Percentiles rank a stretch among this genome's conserved stretches.
Conservation (phyloP, 306 rosid species). For the Myrica gale region DNA sequence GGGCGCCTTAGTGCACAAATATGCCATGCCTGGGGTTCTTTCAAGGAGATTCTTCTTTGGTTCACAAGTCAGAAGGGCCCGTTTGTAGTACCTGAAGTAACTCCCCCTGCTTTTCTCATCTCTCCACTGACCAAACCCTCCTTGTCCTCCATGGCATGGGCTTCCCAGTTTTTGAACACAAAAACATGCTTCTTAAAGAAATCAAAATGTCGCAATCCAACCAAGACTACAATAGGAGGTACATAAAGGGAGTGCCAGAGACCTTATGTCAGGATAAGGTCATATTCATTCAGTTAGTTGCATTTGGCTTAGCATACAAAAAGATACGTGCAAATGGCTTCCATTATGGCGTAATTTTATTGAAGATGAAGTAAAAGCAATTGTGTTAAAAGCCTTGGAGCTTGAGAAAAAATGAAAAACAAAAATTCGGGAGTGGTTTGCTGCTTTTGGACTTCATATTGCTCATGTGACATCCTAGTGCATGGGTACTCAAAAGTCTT, state of each 20-base stretch:
- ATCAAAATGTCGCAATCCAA: background rate
- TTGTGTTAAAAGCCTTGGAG: background rate
- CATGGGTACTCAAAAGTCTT: constrained; percentile 1
- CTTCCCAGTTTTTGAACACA: background rate
- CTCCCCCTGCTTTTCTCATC: background rate
- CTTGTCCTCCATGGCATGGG: background rate
- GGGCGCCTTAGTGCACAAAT: background rate
- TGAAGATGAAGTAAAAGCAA: background rate
- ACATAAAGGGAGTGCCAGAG: background rate
- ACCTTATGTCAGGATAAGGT: background rate
- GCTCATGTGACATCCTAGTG: background rate
- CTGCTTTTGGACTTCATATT: background rate
- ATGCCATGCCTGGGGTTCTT: background rate
- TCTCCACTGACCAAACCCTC: background rate
- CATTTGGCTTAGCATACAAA: constrained; percentile 3
- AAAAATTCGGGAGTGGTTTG: background rate
- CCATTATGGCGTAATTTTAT: background rate
- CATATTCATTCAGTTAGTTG: background rate
- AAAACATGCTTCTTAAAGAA: background rate
- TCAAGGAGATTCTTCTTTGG: background rate
- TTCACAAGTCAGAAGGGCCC: background rate
- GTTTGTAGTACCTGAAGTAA: background rate
- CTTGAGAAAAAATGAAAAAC: background rate
- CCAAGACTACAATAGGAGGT: background rate
- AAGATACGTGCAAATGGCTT: background rate